Base-by-base conservation (phyloP, 164 flowering plant species). In the Nelumbo lutea region DNA sequence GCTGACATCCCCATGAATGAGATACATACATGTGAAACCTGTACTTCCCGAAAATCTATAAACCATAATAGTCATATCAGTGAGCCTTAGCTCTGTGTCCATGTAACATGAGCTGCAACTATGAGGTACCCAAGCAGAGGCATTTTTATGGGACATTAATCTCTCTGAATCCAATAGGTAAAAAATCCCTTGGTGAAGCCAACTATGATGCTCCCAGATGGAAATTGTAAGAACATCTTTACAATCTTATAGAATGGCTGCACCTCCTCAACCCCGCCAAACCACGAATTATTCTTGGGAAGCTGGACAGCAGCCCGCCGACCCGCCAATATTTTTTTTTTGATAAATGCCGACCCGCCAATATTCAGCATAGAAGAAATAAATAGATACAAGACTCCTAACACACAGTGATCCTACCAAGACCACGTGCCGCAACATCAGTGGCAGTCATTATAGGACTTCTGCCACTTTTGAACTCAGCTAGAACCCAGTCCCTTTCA, bases 381-480 rank as follows among this genome's bases (percentile, higher is more conserved):
- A 78, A 74, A 77, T 68, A 74, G 40, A 72, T 11, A 64, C 72
- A 83, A 77, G 64, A 68, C 65, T 74, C 88, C 83, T 79, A 84
- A 76, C 70, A 84, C 84, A 77, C 84, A 84, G 56, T 85, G 70
- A 84, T 84, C 98, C 96, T 96, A 96, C 99, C 98, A 86, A 96
- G 99, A 81, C 99, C 99, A 80, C 99, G 91, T 46, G 99, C 99
- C 83, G 99, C 99, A 70, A 96, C 99, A 87, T 96, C 99, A 79
- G 98, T 96, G 79, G 99, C 99, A 76, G 85, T 90, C 99, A 96
- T 90, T 77, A 96, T 87, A 74, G 92, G 95, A 82, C 84, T 96
- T 77, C 95, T 89, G 76, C 99, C 97, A 91, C 87, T 93, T 79
- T 86, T 93, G 79, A 96, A 96, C 74, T 93, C 99, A 52, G 96